These are phyloP conservation scores for Iodosphaeria phyllophila DNA, from an alignment of 2,329 filamentous ascomycete genomes.

Conservation along the genomic window DNA sequence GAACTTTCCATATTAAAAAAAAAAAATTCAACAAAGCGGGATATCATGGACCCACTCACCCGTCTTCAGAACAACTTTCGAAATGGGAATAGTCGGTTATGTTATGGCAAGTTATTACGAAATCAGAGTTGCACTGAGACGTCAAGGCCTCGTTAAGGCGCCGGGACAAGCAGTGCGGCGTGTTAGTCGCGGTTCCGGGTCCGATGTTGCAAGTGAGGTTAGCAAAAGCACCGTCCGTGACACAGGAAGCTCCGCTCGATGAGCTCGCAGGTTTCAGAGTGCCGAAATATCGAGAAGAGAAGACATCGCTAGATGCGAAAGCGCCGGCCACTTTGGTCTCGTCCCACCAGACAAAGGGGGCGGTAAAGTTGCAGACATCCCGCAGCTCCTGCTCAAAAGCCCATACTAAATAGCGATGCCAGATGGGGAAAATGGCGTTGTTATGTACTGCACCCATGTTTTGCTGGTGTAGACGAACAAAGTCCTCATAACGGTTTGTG, in stretches of 20 bases:
- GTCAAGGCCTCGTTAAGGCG: constrained; percentile 10
- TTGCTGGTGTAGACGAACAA: constrained; percentile 14
- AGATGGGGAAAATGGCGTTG: constrained; percentile 13
- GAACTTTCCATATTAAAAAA: background rate
- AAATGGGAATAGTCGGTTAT: constrained; percentile 3
- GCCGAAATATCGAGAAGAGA: constrained; percentile 14
- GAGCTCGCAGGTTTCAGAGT: constrained; percentile 7
- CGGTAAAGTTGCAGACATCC: constrained; percentile 13
- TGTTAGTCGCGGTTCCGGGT: constrained; percentile 2
- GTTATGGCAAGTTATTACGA: constrained; percentile 4
- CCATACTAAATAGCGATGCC: constrained; percentile 16
- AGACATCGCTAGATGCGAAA: constrained; percentile 11
- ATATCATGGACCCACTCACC: constrained; percentile 5
- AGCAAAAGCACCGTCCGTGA: constrained; percentile 11
- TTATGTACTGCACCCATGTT: constrained; percentile 14
- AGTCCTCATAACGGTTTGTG: constrained; percentile 14
- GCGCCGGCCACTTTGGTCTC: constrained; percentile 15
- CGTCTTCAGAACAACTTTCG: constrained; percentile 5
- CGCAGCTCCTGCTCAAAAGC: constrained; percentile 12
- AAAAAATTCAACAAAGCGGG: background rate
- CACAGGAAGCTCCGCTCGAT: constrained; percentile 10
- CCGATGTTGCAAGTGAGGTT: constrained; percentile 6
- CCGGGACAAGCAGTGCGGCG: constrained; percentile 14
- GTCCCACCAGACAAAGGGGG: constrained; percentile 15
- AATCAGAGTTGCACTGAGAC: constrained; percentile 4